Percentiles rank a stretch among this genome's conserved stretches.
These are phyloP conservation scores for Hippophae gyantsensis DNA, from an alignment of 306 rosid genomes.

Conservation along the genomic window DNA sequence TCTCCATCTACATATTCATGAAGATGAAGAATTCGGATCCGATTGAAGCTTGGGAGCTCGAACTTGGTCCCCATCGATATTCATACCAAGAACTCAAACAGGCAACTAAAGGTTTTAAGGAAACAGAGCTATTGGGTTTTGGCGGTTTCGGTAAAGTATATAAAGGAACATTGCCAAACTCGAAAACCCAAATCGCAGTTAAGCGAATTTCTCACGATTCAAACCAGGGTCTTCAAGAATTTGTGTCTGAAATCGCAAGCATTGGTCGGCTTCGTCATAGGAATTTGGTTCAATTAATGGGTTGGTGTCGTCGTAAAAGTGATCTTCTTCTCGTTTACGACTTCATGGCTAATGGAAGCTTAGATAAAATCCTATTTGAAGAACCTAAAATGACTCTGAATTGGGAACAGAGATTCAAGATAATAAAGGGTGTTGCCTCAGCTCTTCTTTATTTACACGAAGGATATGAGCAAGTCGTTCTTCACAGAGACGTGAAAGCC, in stretches of 20 bases:
- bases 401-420: constrained; percentile 68
- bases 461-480: constrained; percentile 68
- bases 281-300: constrained; percentile 60
- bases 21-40: constrained; percentile 56
- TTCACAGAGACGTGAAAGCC: constrained; percentile 80
- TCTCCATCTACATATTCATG: constrained; percentile 32
- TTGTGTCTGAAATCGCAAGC: constrained; percentile 72
- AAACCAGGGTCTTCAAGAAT: constrained; percentile 68
- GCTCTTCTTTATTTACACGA: constrained; percentile 70
- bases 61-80: constrained; percentile 79
- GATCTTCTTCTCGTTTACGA: constrained; percentile 74
- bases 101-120: constrained; percentile 60
- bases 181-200: constrained; percentile 55
- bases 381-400: constrained; percentile 32
- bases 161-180: constrained; percentile 54
- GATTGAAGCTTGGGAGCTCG: constrained; percentile 71
- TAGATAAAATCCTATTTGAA: constrained; percentile 55
- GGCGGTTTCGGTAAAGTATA: constrained; percentile 80
- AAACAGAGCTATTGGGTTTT: constrained; percentile 54
- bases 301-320: constrained; percentile 71
- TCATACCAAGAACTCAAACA: constrained; percentile 67
- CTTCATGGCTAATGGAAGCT: constrained; percentile 75
- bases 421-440: constrained; percentile 70
- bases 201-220: constrained; percentile 74
- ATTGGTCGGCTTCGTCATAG: constrained; percentile 78